These are phyloP conservation scores for Ceriops zippeliana DNA, from an alignment of 345 rosid genomes.

Conservation along the genomic window DNA sequence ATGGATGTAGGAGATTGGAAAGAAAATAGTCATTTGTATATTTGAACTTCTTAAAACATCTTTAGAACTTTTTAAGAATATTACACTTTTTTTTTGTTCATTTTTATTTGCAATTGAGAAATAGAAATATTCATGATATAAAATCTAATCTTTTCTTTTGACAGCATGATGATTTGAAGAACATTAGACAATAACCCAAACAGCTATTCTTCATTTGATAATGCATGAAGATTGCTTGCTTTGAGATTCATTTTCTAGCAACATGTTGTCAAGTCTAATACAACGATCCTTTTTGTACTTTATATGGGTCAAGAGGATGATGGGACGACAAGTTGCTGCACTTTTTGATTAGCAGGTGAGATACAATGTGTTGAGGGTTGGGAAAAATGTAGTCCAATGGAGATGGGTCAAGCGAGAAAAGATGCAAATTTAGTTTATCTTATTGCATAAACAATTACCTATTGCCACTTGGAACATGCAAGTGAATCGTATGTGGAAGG, in stretches of 20 bases:
- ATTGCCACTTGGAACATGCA: no score
- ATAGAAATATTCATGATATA: background rate
- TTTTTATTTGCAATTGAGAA: background rate
- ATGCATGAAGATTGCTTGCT: no score
- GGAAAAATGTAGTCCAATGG: no score
- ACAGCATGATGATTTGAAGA: background rate
- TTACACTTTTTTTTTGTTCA: conserved; percentile 15
- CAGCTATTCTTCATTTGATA: background rate
- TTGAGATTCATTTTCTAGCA: no score
- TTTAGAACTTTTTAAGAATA: conserved; percentile 55
- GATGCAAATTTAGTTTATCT: no score
- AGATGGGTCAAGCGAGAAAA: no score
- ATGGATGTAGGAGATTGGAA: conserved; percentile 64
- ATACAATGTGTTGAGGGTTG: background rate
- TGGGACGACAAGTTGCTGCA: background rate
- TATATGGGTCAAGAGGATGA: background rate
- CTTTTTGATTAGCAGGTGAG: background rate
- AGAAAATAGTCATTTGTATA: conserved; percentile 63
- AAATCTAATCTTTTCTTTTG: background rate
- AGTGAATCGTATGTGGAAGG: no score
- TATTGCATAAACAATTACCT: no score
- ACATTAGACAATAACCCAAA: background rate
- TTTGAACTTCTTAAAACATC: conserved; percentile 58
- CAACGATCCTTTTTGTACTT: background rate
- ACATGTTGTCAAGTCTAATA: no score